Base-by-base conservation (phyloP, 2,329 filamentous ascomycete genomes). In the Aspergillus tamarii region DNA sequence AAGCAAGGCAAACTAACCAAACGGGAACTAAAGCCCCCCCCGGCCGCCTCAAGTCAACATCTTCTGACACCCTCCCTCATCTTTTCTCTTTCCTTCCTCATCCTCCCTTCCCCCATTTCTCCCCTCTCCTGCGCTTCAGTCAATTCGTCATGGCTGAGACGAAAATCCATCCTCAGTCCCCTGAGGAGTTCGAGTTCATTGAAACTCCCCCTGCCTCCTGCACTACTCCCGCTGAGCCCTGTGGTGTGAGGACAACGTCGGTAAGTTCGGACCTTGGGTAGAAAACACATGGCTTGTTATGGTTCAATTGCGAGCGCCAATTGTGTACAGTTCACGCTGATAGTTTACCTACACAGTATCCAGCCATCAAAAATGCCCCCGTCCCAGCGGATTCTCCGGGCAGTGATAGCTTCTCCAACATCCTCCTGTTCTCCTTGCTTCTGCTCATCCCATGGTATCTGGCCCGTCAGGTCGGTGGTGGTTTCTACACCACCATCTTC, bases 301-400 rank as follows among this genome's bases (percentile, higher is more conserved):
- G 52, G 30, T 55, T 55, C 34, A 55, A 36, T 19, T 39, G 34
- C 21, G 7, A 19, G 36, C n/a, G 6, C 36, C 52, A 26, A 9
- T 39, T 16, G 32, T 16, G 32, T 55, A 26, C n/a, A 23, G 16
- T 21, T 32, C 43, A 12, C 8, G 34, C 58, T 60, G 34, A 60
- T 23, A 16, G 28, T 67, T 60, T 21, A 39, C 19, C 62, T 57
- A 41, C 64, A 69, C 75, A 96, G 94, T 94, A 88, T 74, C 90
- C 92, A 36, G 83, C 93, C 66, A 98, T 98, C 82, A 92, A 96
- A 78, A 98, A 98, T 88, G 92, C 89, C 56, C 93, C 95, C 69
- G 88, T 98, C 50, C 95, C 95, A 43, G 94, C 94, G 69, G 95
- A 99, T 78, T 92, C 88, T 57, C 83, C 93, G 58, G 91, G 93